phyloP scores from a whole-genome alignment of 257 asterid species.

The Solanum stenotomum region DNA sequence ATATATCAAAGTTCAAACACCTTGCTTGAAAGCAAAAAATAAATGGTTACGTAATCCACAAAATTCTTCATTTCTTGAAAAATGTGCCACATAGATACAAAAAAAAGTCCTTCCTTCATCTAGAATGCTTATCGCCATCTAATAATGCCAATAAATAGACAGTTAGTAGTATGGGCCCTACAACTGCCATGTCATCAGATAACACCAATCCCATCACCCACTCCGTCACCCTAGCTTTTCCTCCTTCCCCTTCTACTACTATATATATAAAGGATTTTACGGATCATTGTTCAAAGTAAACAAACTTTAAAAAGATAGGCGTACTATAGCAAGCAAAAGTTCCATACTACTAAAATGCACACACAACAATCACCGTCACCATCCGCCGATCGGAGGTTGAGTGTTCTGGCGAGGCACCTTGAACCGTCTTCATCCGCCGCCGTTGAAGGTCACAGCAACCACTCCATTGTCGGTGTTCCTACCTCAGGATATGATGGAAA shows the following conservation, averaged over 20 bases:
- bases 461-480: constrained; percentile 41
- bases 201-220: neutral
- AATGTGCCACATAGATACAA: neutral
- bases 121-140: neutral
- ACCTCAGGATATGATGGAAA: constrained; percentile 33
- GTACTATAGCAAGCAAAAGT: neutral
- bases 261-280: neutral
- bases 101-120: neutral
- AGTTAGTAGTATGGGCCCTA: neutral
- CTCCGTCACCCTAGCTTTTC: neutral
- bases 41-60: neutral
- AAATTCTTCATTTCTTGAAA: neutral
- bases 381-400: constrained; percentile 60
- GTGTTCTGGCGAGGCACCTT: constrained; percentile 53
- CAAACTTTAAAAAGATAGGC: neutral
- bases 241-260: neutral
- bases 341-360: constrained; percentile 31
- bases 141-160: neutral
- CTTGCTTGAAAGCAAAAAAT: neutral
- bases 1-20: neutral
- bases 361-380: constrained; percentile 11
- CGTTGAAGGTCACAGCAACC: constrained; percentile 11
- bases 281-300: neutral
- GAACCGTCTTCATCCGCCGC: constrained; percentile 22
- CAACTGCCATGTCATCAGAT: neutral